Evolutionary conservation across 164 flowering plant species (phyloP).

Genomic region (Tetrastigma voinierianum): DNA sequence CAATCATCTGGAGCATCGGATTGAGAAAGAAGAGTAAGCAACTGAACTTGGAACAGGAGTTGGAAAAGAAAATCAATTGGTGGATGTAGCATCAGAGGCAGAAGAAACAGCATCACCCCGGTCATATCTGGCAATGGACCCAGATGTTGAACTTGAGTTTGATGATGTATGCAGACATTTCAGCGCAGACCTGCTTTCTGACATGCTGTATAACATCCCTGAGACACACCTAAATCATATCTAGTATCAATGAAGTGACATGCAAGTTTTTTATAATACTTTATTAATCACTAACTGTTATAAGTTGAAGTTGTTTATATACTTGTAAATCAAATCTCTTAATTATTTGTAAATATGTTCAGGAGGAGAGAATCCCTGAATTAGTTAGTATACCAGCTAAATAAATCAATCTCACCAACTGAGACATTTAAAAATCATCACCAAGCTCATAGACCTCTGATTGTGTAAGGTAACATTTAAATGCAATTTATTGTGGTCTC

Average conservation of each 20-base stretch:
- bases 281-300: no score
- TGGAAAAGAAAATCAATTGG: constrained; percentile 57
- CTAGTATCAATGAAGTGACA: constrained; percentile 40
- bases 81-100: constrained; percentile 45
- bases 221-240: constrained; percentile 62
- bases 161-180: constrained; percentile 48
- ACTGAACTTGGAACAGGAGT: constrained; percentile 40
- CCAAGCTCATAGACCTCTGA: no score
- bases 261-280: neutral
- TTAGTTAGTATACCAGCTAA: no score
- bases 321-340: neutral
- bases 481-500: no score
- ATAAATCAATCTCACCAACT: no score
- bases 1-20: constrained; percentile 46
- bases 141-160: constrained; percentile 41
- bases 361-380: no score
- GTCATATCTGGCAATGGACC: constrained; percentile 30
- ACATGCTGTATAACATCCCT: constrained; percentile 81
- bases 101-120: constrained; percentile 34
- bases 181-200: constrained; percentile 75
- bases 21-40: constrained; percentile 34
- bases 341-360: no score
- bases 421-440: no score
- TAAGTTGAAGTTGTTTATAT: neutral
- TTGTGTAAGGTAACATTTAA: no score